Percentiles rank a stretch among this genome's conserved stretches.
phyloP scores from a whole-genome alignment of 129 eudicot species.

The Helianthus annuus region HanXRQr2.0-SUNRISE NC_035440.2:165574847-165575346 shows the following conservation, averaged over 20 bases:
- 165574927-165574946: constrained; percentile 52
- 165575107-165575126: constrained; percentile 55
- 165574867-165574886: constrained; percentile 42
- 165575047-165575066: constrained; percentile 42
- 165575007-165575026: constrained; percentile 59
- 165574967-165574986: constrained; percentile 52
- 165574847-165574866: constrained; percentile 42
- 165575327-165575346: constrained; percentile 42
- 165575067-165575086: constrained; percentile 54
- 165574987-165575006: constrained; percentile 59
- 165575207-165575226: constrained; percentile 54
- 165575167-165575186: constrained; percentile 61
- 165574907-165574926: constrained; percentile 44
- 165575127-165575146: constrained; percentile 64
- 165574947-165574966: constrained; percentile 44
- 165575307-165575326: constrained; percentile 39
- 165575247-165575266: constrained; percentile 55
- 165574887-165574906: constrained; percentile 44
- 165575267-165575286: constrained; percentile 49
- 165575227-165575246: constrained; percentile 39
- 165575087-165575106: constrained; percentile 60
- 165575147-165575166: constrained; percentile 48
- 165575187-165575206: constrained; percentile 58
- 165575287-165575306: constrained; percentile 59
- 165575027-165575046: constrained; percentile 40